Evolutionary conservation across 2,329 filamentous ascomycete genomes (phyloP).

Genomic region (Penicillium vulpinum): DNA sequence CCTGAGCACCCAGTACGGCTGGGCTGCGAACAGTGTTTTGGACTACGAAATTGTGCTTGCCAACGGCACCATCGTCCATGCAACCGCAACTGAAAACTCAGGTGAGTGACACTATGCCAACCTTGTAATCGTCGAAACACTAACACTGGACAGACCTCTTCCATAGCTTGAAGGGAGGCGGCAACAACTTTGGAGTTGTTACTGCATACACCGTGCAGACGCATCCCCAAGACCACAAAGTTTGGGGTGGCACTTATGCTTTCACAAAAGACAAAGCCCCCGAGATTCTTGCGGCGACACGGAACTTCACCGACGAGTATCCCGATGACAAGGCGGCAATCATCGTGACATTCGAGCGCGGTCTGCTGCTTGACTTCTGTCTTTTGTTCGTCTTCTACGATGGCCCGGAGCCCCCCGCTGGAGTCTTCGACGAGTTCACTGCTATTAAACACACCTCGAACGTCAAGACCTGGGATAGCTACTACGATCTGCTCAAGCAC

Average conservation of each 20-base stretch:
- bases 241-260: constrained; percentile 53
- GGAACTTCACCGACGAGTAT: constrained; percentile 49
- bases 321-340: constrained; percentile 61
- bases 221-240: constrained; percentile 33
- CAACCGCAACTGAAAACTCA: constrained; percentile 38
- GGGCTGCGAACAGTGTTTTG: constrained; percentile 50
- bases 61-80: constrained; percentile 48
- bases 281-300: constrained; percentile 33
- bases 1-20: constrained; percentile 53
- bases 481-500: constrained; percentile 46
- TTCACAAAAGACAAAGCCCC: constrained; percentile 41
- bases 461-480: constrained; percentile 49
- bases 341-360: constrained; percentile 56
- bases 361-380: constrained; percentile 54
- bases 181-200: constrained; percentile 48
- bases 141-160: constrained; percentile 38
- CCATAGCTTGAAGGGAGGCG: constrained; percentile 45
- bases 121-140: not conserved
- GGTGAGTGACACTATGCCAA: constrained; percentile 14
- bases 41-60: constrained; percentile 52
- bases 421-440: constrained; percentile 59
- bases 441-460: constrained; percentile 49
- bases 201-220: constrained; percentile 41
- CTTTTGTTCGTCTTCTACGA: constrained; percentile 66
- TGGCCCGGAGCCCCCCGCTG: constrained; percentile 53